Evolutionary conservation across 202 grass and related monocot species (phyloP), one percentile per base, ranked within the genome.

Genomic region (Hordeum pubiflorum): DNA sequence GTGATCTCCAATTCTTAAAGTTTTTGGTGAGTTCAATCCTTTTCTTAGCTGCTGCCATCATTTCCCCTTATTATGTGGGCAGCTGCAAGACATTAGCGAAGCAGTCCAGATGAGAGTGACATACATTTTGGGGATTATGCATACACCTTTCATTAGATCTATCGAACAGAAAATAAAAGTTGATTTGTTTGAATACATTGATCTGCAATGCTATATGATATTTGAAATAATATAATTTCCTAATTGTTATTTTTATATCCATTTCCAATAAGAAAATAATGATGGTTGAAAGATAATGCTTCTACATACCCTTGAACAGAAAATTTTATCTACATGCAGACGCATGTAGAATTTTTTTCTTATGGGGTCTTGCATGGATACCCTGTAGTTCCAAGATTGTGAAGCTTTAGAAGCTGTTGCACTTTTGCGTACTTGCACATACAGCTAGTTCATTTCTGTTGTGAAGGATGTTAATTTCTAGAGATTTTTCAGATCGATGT

Each of bases 1-100:
- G 79, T 8, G 96, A 99, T 79, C 64, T 96, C 61, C 72, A 77
- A 72, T 96, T 95, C 81, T 86, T 99, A 58, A 93, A 90, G 69
- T 99, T 93, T 88, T 85, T 99, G 92, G 92, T 99, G 82, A 88
- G 87, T 80, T 54, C 5, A 43, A 13, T 41, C 9, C 4, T 41
- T 52, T 57, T 36, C 10, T 9, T 63, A n/a, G 23, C n/a, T 68
- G 11, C 34, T 59, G 17, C 12, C 36, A 23, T 83, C 6, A 15
- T 54, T 74, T 63, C 23, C 21, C 7, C 33, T 76, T 27, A 37
- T 58, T 58, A 4, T 23, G 11, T 56, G 52, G 39, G 46, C 43
- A 75, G 58, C 31, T 21, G 31, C 1, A 67, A 43, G 41, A 74
- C 10, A 69, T 77, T 23, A 29, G 9, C 11, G 18, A 59, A 31